Percentiles rank a stretch among this genome's conserved stretches.
These are phyloP conservation scores for Warburgia ugandensis DNA, from an alignment of 164 flowering plant genomes.

Conservation along the genomic window DNA sequence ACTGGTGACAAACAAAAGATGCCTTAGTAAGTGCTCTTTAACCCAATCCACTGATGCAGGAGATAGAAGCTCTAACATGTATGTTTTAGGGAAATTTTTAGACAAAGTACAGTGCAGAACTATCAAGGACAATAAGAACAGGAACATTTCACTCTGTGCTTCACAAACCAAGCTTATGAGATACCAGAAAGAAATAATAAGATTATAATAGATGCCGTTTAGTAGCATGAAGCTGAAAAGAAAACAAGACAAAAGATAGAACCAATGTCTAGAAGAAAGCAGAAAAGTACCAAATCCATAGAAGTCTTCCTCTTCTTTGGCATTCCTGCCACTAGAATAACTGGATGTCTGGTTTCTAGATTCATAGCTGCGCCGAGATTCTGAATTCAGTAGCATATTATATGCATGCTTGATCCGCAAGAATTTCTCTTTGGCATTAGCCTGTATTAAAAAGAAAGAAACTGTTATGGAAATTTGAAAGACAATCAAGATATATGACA, in stretches of 20 bases:
- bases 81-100: too few relatives aligned
- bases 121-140: too few relatives aligned
- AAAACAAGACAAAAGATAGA: not conserved
- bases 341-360: slow-evolving; percentile 32
- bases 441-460: slow-evolving; percentile 26
- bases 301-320: slow-evolving; percentile 68
- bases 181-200: too few relatives aligned
- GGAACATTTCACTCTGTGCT: too few relatives aligned
- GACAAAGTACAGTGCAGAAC: too few relatives aligned
- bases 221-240: not conserved
- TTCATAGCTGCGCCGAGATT: slow-evolving; percentile 45
- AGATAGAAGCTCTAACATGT: too few relatives aligned
- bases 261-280: not conserved
- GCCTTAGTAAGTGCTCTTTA: too few relatives aligned
- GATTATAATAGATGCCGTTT: not conserved
- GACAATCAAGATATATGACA: not conserved
- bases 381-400: slow-evolving; percentile 63
- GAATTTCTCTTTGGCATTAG: slow-evolving; percentile 83
- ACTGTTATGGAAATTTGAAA: not conserved
- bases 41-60: too few relatives aligned
- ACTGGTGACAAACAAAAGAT: too few relatives aligned
- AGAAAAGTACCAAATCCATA: slow-evolving; percentile 68
- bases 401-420: slow-evolving; percentile 96
- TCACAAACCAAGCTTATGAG: too few relatives aligned
- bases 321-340: slow-evolving; percentile 32